Conservation (phyloP, 208 protist genomes). For the Zelonia costaricensis region DNA sequence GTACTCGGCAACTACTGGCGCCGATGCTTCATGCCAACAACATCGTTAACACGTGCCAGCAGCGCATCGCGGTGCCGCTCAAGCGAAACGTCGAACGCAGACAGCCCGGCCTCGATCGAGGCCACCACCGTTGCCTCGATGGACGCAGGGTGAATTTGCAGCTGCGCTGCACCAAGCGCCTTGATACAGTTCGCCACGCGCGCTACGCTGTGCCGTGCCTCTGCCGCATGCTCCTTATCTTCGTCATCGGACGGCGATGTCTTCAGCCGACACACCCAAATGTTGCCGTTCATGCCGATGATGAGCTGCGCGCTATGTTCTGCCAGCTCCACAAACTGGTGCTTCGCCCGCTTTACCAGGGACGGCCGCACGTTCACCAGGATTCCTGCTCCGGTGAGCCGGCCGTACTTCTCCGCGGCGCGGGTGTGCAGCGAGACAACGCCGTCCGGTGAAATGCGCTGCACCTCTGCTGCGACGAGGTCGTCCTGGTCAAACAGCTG, state of each 20-base stretch:
- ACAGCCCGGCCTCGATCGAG: constrained; percentile 53
- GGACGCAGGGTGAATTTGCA: constrained; percentile 61
- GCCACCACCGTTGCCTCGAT: constrained; percentile 56
- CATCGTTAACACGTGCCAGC: constrained; percentile 18
- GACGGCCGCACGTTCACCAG: constrained; percentile 69
- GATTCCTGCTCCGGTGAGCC: constrained; percentile 48
- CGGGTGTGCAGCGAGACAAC: constrained; percentile 95
- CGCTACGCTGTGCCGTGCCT: constrained; percentile 44
- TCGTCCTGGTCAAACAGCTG: constrained; percentile 96
- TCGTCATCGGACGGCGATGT: neutral
- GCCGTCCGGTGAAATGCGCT: constrained; percentile 91
- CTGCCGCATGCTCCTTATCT: constrained; percentile 18
- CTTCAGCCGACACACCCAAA: constrained; percentile 77
- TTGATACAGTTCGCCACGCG: constrained; percentile 82
- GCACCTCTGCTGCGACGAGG: constrained; percentile 95
- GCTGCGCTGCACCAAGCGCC: constrained; percentile 35
- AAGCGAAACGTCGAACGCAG: constrained; percentile 57
- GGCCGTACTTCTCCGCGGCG: constrained; percentile 84
- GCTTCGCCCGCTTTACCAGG: constrained; percentile 74
- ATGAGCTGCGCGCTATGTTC: constrained; percentile 39
- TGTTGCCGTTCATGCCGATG: constrained; percentile 88
- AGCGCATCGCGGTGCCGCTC: constrained; percentile 27
- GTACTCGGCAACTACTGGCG: neutral
- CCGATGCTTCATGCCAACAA: constrained; percentile 25
- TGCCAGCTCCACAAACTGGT: constrained; percentile 73